Percentiles rank a stretch among this genome's conserved stretches.
phyloP scores from a whole-genome alignment of 306 rosid species.

The Ziziphus jujuba region DNA sequence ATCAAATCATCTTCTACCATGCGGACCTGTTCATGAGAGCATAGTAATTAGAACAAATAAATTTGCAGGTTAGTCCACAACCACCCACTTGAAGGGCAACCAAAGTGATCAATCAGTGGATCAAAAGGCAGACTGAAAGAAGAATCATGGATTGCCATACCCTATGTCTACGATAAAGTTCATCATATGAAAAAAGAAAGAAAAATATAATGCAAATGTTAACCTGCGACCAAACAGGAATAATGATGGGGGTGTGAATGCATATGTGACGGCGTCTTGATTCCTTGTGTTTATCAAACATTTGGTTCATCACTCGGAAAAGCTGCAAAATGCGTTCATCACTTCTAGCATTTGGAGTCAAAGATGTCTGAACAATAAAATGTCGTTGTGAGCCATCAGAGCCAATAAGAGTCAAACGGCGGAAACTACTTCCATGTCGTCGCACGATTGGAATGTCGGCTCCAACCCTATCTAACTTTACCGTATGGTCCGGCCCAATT shows the following conservation, averaged over 20 bases:
- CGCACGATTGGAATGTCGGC: constrained; percentile 98
- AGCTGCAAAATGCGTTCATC: constrained; percentile 98
- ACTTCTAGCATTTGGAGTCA: constrained; percentile 97
- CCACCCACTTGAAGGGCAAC: neutral
- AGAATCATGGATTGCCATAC: neutral
- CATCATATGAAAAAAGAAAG: neutral
- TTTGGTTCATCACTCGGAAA: constrained; percentile 98
- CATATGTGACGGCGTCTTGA: constrained; percentile 95
- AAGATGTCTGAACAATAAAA: constrained; percentile 97
- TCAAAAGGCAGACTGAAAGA: neutral
- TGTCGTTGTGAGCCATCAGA: constrained; percentile 99
- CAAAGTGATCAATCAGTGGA: constrained; percentile 3
- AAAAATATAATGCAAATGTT: constrained; percentile 10
- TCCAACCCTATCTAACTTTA: constrained; percentile 92
- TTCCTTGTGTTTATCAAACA: constrained; percentile 99
- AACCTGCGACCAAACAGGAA: constrained; percentile 99
- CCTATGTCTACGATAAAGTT: neutral
- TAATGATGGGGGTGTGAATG: constrained; percentile 95
- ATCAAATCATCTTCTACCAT: constrained; percentile 99
- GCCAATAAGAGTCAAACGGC: constrained; percentile 95
- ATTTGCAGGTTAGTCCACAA: neutral
- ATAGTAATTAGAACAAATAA: neutral
- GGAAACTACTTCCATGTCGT: constrained; percentile 97
- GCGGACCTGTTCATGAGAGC: constrained; percentile 68
- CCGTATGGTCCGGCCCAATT: constrained; percentile 95